Conservation (phyloP, 2,329 filamentous ascomycete species). For the Tolypocladium sp. region DNA sequence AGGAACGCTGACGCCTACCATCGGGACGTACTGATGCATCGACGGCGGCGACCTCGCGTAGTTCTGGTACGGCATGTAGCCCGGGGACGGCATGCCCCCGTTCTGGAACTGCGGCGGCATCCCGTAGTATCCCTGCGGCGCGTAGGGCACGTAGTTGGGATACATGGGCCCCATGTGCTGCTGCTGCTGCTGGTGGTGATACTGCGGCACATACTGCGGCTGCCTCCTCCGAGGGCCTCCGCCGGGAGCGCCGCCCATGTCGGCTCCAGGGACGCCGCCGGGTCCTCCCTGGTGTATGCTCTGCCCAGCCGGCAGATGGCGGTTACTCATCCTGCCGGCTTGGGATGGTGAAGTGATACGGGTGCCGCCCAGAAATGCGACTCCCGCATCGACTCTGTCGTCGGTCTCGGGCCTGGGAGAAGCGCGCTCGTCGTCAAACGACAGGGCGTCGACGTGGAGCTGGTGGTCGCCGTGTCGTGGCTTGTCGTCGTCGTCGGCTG, state of each 20-base stretch:
- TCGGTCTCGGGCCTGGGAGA: conserved; percentile 5
- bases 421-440: neutral
- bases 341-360: conserved; percentile 33
- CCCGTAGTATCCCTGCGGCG: conserved; percentile 36
- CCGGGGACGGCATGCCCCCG: conserved; percentile 32
- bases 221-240: conserved; percentile 27
- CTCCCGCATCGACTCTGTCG: conserved; percentile 16
- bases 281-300: conserved; percentile 39
- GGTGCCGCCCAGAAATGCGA: conserved; percentile 24
- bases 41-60: conserved; percentile 40
- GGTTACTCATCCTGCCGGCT: conserved; percentile 69
- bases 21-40: conserved; percentile 46
- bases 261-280: conserved; percentile 22
- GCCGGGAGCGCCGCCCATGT: conserved; percentile 24
- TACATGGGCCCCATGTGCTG: conserved; percentile 41
- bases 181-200: conserved; percentile 29
- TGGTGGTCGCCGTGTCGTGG: neutral
- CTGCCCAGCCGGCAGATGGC: conserved; percentile 71
- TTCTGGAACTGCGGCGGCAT: conserved; percentile 53
- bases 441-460: neutral
- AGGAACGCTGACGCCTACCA: conserved; percentile 35
- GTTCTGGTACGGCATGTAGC: conserved; percentile 39
- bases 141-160: conserved; percentile 41
- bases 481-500: conserved; percentile 2
- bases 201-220: conserved; percentile 27